Conservation (phyloP, 306 rosid genomes). For the Vigna trinervia region DNA sequence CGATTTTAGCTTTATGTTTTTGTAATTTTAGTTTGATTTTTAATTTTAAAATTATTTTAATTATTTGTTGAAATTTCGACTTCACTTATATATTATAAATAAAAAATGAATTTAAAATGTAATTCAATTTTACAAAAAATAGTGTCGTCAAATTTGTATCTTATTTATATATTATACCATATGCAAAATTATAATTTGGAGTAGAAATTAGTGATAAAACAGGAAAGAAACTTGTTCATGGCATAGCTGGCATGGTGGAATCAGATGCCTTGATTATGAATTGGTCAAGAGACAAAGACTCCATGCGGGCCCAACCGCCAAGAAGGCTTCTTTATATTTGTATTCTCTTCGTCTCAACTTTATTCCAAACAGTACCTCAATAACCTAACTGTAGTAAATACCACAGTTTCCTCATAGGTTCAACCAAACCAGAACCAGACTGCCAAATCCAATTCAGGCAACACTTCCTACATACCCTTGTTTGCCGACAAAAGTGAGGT, state of each 20-base stretch:
- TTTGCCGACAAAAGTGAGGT: not conserved
- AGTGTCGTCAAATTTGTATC: too few relatives aligned
- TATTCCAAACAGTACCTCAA: not conserved
- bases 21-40: too few relatives aligned
- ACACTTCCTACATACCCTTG: not conserved
- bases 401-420: not conserved
- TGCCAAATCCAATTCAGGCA: not conserved
- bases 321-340: not conserved
- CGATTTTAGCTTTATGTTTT: too few relatives aligned
- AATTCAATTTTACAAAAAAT: too few relatives aligned
- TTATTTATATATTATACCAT: too few relatives aligned
- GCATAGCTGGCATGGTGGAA: not conserved
- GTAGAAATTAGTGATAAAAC: not conserved
- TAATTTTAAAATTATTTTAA: too few relatives aligned
- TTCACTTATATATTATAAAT: too few relatives aligned
- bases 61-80: too few relatives aligned
- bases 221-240: not conserved
- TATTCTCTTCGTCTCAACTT: not conserved
- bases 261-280: constrained; percentile 6
- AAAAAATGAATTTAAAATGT: too few relatives aligned
- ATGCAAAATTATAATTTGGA: too few relatives aligned
- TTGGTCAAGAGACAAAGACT: not conserved
- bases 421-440: not conserved
- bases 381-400: not conserved
- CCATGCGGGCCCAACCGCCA: not conserved